Evolutionary conservation across 352 stramenopile species (phyloP).

Genomic region (Phytophthora uliginosa): DNA sequence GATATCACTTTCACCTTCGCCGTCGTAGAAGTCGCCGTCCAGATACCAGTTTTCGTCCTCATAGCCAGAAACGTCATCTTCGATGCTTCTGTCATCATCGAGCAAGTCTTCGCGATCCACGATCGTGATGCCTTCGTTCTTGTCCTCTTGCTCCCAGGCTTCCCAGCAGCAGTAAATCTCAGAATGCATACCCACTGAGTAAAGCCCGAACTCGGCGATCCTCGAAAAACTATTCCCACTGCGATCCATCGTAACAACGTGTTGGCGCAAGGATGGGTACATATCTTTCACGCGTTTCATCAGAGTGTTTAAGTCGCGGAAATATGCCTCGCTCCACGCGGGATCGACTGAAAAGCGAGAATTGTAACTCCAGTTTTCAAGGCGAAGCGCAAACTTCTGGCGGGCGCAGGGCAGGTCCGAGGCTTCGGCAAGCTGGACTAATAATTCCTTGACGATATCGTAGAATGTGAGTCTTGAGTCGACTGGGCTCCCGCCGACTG

Average conservation of each 20-base stretch:
- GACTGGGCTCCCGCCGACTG: slow-evolving; percentile 27
- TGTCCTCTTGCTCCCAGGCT: slow-evolving; percentile 6
- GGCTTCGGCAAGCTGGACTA: slow-evolving; percentile 4
- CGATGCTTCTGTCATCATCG: not conserved
- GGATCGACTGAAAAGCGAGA: slow-evolving; percentile 14
- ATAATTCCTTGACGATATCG: slow-evolving; percentile 18
- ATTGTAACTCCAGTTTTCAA: slow-evolving; percentile 28
- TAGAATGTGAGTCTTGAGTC: slow-evolving; percentile 42
- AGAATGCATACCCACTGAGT: slow-evolving; percentile 3
- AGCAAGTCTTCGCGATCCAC: slow-evolving; percentile 3
- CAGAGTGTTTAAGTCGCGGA: slow-evolving; percentile 9
- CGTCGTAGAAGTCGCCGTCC: not conserved
- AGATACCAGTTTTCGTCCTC: not conserved
- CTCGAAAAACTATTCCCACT: slow-evolving; percentile 10
- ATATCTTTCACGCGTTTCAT: slow-evolving; percentile 24
- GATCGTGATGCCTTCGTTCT: not conserved
- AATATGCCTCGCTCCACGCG: slow-evolving; percentile 18
- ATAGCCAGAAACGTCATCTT: not conserved
- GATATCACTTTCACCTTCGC: not conserved
- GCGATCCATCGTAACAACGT: slow-evolving; percentile 17
- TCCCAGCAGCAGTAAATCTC: slow-evolving; percentile 22
- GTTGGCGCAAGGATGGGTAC: slow-evolving; percentile 20
- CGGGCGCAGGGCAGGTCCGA: slow-evolving; percentile 3
- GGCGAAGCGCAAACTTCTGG: slow-evolving; percentile 20
- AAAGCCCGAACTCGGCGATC: slow-evolving; percentile 32